Conservation (phyloP, 305 asterid genomes). For the Withania somnifera region DNA sequence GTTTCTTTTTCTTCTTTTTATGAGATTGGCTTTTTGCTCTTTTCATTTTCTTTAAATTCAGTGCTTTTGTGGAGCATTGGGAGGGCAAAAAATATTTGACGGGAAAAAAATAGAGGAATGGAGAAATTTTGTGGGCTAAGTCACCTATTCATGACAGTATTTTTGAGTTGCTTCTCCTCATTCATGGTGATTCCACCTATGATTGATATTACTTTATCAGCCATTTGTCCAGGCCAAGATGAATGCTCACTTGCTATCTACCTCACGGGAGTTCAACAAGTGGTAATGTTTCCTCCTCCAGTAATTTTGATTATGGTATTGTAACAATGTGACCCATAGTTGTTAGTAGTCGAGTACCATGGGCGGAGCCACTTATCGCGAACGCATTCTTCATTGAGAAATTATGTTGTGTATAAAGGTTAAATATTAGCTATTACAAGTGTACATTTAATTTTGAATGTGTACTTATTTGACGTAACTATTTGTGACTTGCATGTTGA, state of each 20-base stretch:
- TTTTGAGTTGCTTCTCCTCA: constrained; percentile 57
- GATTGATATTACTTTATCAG: constrained; percentile 72
- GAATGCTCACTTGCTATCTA: constrained; percentile 80
- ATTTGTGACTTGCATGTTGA: neutral
- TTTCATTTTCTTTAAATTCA: neutral
- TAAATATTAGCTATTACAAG: too few species aligned
- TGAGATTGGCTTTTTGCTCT: neutral
- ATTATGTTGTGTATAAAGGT: too few species aligned
- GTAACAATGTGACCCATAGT: too few species aligned
- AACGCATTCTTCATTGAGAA: too few species aligned
- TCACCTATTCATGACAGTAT: constrained; percentile 87
- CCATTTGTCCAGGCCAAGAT: constrained; percentile 75
- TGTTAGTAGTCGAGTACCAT: too few species aligned
- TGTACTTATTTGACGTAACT: neutral
- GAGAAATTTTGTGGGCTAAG: constrained; percentile 31
- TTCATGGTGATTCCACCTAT: constrained; percentile 91
- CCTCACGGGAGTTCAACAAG: constrained; percentile 83
- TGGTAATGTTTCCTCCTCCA: constrained; percentile 23
- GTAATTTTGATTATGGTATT: neutral
- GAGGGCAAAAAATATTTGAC: neutral
- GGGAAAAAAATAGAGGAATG: constrained; percentile 5
- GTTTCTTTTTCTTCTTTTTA: neutral
- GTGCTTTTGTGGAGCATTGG: neutral
- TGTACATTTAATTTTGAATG: too few species aligned
- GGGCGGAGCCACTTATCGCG: too few species aligned